phyloP scores from a whole-genome alignment of 352 stramenopile genomes.

The Phytopythium sindhum region DNA sequence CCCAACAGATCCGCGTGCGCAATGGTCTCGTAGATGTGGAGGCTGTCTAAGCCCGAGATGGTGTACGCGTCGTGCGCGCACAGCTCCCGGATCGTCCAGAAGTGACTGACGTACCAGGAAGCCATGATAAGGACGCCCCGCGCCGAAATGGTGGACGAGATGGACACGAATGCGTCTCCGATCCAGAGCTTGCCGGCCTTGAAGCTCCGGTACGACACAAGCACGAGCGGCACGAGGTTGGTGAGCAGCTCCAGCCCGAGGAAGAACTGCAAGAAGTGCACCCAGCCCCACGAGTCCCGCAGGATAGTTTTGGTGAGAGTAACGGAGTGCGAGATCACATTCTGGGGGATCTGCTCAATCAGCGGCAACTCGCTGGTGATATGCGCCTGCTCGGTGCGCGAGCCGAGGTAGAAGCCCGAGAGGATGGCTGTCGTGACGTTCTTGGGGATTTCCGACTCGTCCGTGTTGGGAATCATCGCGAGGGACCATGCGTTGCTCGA shows the following conservation, averaged over 20 bases:
- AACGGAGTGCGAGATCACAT: constrained; percentile 17
- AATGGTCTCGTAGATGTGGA: constrained; percentile 30
- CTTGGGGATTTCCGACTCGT: constrained; percentile 19
- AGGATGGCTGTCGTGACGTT: constrained; percentile 22
- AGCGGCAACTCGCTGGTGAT: constrained; percentile 19
- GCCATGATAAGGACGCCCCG: constrained; percentile 19
- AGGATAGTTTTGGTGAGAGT: constrained; percentile 17
- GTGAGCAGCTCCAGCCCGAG: constrained; percentile 30
- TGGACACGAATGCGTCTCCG: constrained; percentile 33
- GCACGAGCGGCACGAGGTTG: constrained; percentile 23
- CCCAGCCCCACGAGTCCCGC: constrained; percentile 34
- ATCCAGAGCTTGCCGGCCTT: constrained; percentile 35
- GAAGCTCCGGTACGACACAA: constrained; percentile 30
- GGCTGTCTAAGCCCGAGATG: constrained; percentile 44
- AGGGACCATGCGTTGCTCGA: constrained; percentile 19
- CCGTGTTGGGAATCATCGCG: constrained; percentile 14
- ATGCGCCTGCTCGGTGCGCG: constrained; percentile 22
- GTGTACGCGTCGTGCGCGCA: constrained; percentile 58
- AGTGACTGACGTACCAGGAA: constrained; percentile 27
- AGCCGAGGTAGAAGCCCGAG: constrained; percentile 27
- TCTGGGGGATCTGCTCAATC: constrained; percentile 12
- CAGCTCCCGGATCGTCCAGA: constrained; percentile 51
- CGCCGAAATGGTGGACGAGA: constrained; percentile 20
- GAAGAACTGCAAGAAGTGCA: constrained; percentile 36
- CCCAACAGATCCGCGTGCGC: constrained; percentile 29